phyloP scores from a whole-genome alignment of 306 rosid genomes.

The Acmispon strigosus region DNA sequence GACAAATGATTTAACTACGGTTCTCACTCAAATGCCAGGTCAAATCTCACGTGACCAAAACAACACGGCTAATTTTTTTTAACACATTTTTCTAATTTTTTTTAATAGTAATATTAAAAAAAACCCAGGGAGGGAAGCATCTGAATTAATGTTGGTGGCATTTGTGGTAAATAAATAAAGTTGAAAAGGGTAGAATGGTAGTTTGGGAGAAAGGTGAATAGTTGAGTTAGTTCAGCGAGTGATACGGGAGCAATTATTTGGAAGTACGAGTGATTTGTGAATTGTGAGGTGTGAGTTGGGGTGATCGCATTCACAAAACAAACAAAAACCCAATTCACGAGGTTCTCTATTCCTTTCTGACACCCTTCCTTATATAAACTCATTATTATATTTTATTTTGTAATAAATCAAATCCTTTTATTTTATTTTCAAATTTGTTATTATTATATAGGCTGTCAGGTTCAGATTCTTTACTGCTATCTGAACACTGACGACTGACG shows the following conservation, averaged over 20 bases:
- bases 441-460: constrained; percentile 29
- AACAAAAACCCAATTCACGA: constrained; percentile 49
- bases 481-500: constrained; percentile 23
- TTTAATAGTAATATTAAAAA: too few relatives aligned
- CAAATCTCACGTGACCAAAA: too few relatives aligned
- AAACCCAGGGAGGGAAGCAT: too few relatives aligned
- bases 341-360: constrained; percentile 31
- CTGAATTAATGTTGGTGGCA: neutral
- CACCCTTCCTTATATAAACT: constrained; percentile 9
- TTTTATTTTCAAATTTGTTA: neutral
- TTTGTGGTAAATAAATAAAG: neutral
- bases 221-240: constrained; percentile 28
- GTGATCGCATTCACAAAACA: neutral
- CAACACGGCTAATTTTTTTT: too few relatives aligned
- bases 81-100: too few relatives aligned
- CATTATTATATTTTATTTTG: neutral
- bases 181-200: neutral
- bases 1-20: too few relatives aligned
- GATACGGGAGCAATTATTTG: constrained; percentile 58
- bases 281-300: too few relatives aligned
- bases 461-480: constrained; percentile 21
- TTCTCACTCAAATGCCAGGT: too few relatives aligned
- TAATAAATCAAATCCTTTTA: neutral
- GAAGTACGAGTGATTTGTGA: neutral
- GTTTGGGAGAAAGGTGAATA: neutral